Evolutionary conservation across 2,329 filamentous ascomycete species (phyloP), one percentile per base, ranked within the genome.

Genomic region (Diplodia intermedia): DNA sequence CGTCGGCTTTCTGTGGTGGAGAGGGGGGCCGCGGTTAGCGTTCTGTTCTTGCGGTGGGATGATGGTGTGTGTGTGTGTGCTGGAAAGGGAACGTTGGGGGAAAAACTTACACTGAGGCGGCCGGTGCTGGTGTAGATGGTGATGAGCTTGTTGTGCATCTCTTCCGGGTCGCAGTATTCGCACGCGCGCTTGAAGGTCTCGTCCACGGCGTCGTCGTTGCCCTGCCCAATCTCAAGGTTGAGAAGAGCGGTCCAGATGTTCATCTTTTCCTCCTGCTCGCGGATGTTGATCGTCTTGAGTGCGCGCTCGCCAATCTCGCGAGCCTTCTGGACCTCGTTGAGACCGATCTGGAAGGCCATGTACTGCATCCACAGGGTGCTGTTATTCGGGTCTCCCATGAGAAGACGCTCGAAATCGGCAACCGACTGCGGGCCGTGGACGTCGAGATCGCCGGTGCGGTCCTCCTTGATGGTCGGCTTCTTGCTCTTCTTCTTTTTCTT

Each of bases 291-390:
- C 18, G 91, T 96, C 76, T 90, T 90, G 71, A 98, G 87, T 20
- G 95, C 95, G 70, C 95, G 91, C 80, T 97, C 91, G 1, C 93
- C 94, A 69, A 97, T 90, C 71, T 94, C 91, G 60, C 94, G 89
- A 14, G 95, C 94, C 80, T 93, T 95, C 70, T 90, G 88, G 23
- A 96, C 85, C 80, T 99, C 95, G 76, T 92, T 92, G 65, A 97
- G 87, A 76, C 97, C 91, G 79, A 97, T 90, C 80, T 98, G 93
- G 86, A 97, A 97, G n/a, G 94, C 93, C 93, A 99, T 98, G 82
- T 99, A 99, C 72, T 92, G 88, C 66, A 97, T 92, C 95, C 95
- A 99, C 33, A 98, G 86, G 70, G 90, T 85, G 0, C 94, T 96
- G n/a, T 92, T 94, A 81, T 98, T 93, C 2, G 95, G 93, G 77